Conservation (phyloP, 306 rosid species). For the Quillaja saponaria region DNA sequence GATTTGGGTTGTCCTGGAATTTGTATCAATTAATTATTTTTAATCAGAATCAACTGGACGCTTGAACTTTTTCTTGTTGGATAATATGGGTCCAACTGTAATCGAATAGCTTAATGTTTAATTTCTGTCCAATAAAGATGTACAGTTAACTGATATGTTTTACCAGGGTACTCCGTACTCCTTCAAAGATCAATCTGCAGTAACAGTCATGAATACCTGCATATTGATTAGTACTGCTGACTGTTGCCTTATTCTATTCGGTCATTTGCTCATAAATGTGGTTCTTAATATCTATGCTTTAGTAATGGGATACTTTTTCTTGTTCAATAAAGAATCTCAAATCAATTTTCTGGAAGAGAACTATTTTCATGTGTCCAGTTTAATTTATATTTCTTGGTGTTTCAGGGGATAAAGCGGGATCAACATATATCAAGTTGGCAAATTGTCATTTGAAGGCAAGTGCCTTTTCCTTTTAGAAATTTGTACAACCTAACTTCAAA, state of each 20-base stretch:
- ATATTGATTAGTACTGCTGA: neutral
- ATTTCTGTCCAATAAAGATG: neutral
- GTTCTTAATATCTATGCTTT: neutral
- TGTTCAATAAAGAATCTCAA: neutral
- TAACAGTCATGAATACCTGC: neutral
- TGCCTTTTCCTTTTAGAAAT: constrained; percentile 24
- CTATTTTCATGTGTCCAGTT: constrained; percentile 12
- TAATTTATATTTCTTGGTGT: constrained; percentile 27
- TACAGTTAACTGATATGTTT: too few species aligned
- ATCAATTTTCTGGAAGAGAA: neutral
- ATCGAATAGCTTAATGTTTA: neutral
- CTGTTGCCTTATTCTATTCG: constrained; percentile 5
- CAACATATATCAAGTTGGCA: constrained; percentile 68
- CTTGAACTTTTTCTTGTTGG: neutral
- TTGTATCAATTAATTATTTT: constrained; percentile 2
- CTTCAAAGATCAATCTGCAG: neutral
- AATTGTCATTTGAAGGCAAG: constrained; percentile 85
- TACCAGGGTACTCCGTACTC: too few species aligned
- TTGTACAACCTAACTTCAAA: neutral
- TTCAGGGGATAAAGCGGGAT: constrained; percentile 87
- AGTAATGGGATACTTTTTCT: constrained; percentile 6
- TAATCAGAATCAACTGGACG: constrained; percentile 11
- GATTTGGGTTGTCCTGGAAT: neutral
- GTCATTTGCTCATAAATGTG: neutral
- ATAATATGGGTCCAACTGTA: neutral